Percentiles rank a stretch among this genome's conserved stretches.
These are phyloP conservation scores for Candida piceae DNA, from an alignment of 805 yeast genomes.

Conservation along the genomic window DNA sequence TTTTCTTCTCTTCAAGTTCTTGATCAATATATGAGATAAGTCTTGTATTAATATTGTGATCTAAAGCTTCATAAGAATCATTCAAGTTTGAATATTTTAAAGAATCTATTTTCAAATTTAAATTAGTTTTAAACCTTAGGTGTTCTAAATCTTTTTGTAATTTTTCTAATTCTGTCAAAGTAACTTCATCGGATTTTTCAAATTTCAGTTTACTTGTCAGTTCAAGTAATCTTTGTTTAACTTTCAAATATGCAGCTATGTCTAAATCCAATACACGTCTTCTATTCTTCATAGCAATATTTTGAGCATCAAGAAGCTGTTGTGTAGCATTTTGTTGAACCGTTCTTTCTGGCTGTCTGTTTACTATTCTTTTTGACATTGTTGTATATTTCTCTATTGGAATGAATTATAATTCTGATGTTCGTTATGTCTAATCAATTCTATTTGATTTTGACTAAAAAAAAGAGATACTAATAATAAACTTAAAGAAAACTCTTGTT, in stretches of 20 bases:
- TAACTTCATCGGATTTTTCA: constrained; percentile 11
- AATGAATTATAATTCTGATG: too few relatives aligned
- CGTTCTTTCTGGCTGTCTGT: not conserved
- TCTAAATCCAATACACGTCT: constrained; percentile 28
- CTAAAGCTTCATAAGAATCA: constrained; percentile 17
- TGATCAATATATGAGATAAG: constrained; percentile 17
- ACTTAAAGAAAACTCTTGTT: too few relatives aligned
- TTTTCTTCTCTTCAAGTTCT: constrained; percentile 17
- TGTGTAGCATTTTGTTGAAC: not conserved
- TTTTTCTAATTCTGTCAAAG: constrained; percentile 13
- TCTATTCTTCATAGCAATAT: constrained; percentile 24
- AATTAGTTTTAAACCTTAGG: constrained; percentile 13
- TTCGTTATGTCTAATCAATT: too few relatives aligned
- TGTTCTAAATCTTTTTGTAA: constrained; percentile 15
- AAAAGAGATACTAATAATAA: too few relatives aligned
- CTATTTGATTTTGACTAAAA: too few relatives aligned
- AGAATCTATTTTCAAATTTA: constrained; percentile 17
- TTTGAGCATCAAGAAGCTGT: constrained; percentile 10
- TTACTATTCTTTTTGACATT: constrained; percentile 1
- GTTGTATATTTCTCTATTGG: not conserved
- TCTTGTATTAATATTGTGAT: constrained; percentile 12
- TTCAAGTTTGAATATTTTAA: constrained; percentile 12
- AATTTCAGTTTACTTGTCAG: constrained; percentile 6
- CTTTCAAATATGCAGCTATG: constrained; percentile 21
- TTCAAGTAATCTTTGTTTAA: constrained; percentile 8